Conservation (phyloP, 116 monocot genomes). For the Zostera marina region DNA sequence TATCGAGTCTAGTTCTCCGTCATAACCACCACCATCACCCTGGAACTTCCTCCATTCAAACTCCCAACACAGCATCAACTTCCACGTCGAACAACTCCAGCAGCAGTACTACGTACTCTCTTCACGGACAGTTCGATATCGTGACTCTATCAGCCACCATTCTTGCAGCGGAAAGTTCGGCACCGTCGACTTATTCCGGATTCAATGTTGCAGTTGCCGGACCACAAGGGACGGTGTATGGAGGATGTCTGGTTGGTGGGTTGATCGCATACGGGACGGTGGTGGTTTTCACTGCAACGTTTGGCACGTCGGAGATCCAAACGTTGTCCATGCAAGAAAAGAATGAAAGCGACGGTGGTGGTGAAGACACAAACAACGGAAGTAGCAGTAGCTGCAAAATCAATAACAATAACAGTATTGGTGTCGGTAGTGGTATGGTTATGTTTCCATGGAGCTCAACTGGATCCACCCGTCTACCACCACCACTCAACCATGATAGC, state of each 20-base stretch:
- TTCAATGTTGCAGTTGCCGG: conserved; percentile 30
- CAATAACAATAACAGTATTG: too few relatives aligned
- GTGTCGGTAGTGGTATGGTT: too few relatives aligned
- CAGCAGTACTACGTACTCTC: conserved; percentile 1
- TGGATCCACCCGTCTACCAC: too few relatives aligned
- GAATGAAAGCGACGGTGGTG: neutral
- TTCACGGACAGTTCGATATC: conserved; percentile 20
- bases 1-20: conserved; percentile 20
- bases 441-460: too few relatives aligned
- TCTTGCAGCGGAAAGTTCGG: conserved; percentile 1
- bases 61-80: neutral
- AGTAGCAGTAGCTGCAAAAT: too few relatives aligned
- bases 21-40: neutral
- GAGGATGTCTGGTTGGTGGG: conserved; percentile 26
- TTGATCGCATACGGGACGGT: conserved; percentile 24
- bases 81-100: too few relatives aligned
- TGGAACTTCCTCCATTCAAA: neutral
- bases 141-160: conserved; percentile 15
- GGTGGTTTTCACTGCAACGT: conserved; percentile 24
- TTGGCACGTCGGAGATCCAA: conserved; percentile 21
- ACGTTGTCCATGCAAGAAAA: conserved; percentile 6
- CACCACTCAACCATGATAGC: too few relatives aligned
- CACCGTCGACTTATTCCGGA: neutral
- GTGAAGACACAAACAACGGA: neutral
- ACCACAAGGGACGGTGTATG: conserved; percentile 40